Evolutionary conservation across 2,329 filamentous ascomycete genomes (phyloP).

Genomic region (Leptographium lundbergii): DNA sequence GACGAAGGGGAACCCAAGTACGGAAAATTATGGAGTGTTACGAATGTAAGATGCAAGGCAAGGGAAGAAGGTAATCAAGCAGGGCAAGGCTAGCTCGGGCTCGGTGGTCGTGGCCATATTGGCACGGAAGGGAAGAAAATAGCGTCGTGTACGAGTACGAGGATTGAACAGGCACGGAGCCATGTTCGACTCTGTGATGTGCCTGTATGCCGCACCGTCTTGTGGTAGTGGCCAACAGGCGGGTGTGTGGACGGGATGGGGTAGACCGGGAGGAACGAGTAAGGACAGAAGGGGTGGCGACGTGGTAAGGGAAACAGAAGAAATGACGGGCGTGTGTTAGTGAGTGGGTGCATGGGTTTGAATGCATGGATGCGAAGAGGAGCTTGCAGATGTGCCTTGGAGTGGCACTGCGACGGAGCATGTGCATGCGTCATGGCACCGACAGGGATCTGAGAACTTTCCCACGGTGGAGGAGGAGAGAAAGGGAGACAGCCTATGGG

Average conservation of each 20-base stretch:
- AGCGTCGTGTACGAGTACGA: slow-evolving; percentile 4
- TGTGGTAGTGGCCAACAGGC: neutral
- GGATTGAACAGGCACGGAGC: slow-evolving; percentile 15
- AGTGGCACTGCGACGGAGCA: neutral
- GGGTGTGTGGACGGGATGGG: slow-evolving; percentile 3
- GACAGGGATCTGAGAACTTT: slow-evolving; percentile 9
- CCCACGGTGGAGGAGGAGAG: neutral
- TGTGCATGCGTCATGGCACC: slow-evolving; percentile 8
- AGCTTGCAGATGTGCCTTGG: slow-evolving; percentile 1
- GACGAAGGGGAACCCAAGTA: neutral
- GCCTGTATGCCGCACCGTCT: neutral
- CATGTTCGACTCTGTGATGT: slow-evolving; percentile 17
- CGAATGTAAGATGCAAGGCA: neutral
- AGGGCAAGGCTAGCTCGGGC: slow-evolving; percentile 7
- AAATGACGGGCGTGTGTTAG: slow-evolving; percentile 6
- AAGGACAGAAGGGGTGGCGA: neutral
- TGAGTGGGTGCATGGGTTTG: slow-evolving; percentile 5
- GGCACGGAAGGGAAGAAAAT: slow-evolving; percentile 16
- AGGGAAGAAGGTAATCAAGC: neutral
- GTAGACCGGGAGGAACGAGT: neutral
- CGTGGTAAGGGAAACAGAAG: neutral
- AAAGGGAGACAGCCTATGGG: neutral
- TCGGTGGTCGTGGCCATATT: slow-evolving; percentile 14
- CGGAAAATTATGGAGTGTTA: neutral
- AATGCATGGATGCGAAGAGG: neutral